Base-by-base conservation (phyloP, 2,329 filamentous ascomycete genomes). In the Aspergillus arachidicola region DNA sequence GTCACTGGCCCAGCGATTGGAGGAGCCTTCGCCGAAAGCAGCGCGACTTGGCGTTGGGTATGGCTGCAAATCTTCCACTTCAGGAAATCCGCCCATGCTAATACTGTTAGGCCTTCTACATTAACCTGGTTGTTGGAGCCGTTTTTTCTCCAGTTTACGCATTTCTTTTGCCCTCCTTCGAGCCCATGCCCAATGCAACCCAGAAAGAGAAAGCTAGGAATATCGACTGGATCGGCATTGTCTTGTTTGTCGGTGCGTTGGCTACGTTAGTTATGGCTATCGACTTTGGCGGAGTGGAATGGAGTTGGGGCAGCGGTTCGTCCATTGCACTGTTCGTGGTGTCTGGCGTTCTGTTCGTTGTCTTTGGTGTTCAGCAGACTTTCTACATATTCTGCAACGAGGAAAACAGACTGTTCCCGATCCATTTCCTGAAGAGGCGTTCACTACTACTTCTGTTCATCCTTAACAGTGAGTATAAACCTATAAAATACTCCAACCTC, bases 1-100 rank as follows among this genome's bases (percentile, higher is more conserved):
- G 41, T 45, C 21, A n/a, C 21, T 6, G 64, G 64, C 6, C 64
- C 64, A 6, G 46, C 63, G 12, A 38, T 66, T 26, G 64, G 64
- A 11, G 64, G 64, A 6, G 56, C 54, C 11, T 59, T 65, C 28
- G 32, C 58, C 6, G 58, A 63, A 19, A 51, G 78, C 6, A 16
- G 32, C 10, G 58, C 61, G 3, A 60, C 51, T 21, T 63, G 61
- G 61, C 43, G 61, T 12, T 63, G 61, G 61, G 36, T 38, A 16
- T 38, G 36, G 4, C 36, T 38, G 36, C 36, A 38, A 38, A 38
- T 38, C 36, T 16, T 14, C 36, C 36, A 5, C 36, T 19, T 38
- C 36, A 38, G 19, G 36, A 38, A 38, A 14, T 38, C 14, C 36
- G 1, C 36, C 36, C 36, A 38, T 38, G 36, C 36, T 38, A 38